These are phyloP conservation scores for Erodium chrysanthum DNA, from an alignment of 441 rosid species.

Conservation along the genomic window DNA sequence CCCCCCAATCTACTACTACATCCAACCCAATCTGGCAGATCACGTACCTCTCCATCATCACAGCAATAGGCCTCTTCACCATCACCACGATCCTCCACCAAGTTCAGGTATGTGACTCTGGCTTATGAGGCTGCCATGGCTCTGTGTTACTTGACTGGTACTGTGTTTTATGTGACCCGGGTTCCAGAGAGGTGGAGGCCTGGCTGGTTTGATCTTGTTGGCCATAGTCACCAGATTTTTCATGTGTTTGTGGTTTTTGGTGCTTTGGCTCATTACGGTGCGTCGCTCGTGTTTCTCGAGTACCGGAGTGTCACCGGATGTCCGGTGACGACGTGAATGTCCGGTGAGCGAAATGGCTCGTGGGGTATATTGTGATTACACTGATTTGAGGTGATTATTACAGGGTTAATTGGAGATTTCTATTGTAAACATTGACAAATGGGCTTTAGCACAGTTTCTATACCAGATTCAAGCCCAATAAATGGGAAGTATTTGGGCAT, in stretches of 20 bases:
- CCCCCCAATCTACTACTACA: constrained; percentile 16
- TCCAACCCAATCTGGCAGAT: constrained; percentile 21
- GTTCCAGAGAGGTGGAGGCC: constrained; percentile 17
- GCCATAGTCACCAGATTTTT: constrained; percentile 19
- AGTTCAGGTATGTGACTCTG: constrained; percentile 10
- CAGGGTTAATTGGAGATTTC: too few species aligned
- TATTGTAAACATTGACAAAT: too few species aligned
- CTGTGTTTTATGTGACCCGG: constrained; percentile 15
- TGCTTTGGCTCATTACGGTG: constrained; percentile 17
- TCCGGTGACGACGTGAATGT: background rate
- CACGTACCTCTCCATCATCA: constrained; percentile 7
- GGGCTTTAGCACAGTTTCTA: too few species aligned
- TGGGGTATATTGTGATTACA: too few species aligned
- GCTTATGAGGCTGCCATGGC: constrained; percentile 19
- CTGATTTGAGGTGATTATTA: too few species aligned
- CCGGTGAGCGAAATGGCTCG: too few species aligned
- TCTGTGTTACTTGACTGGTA: constrained; percentile 15
- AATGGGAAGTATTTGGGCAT: too few species aligned
- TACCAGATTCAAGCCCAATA: too few species aligned
- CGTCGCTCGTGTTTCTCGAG: constrained; percentile 14
- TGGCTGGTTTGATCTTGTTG: constrained; percentile 15
- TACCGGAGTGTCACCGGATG: constrained; percentile 7
- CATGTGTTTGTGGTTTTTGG: constrained; percentile 18
- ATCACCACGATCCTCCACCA: constrained; percentile 14
- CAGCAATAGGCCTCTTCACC: constrained; percentile 8